Conservation (phyloP, 169 alveolate species). For the Eimeria sp. region DNA sequence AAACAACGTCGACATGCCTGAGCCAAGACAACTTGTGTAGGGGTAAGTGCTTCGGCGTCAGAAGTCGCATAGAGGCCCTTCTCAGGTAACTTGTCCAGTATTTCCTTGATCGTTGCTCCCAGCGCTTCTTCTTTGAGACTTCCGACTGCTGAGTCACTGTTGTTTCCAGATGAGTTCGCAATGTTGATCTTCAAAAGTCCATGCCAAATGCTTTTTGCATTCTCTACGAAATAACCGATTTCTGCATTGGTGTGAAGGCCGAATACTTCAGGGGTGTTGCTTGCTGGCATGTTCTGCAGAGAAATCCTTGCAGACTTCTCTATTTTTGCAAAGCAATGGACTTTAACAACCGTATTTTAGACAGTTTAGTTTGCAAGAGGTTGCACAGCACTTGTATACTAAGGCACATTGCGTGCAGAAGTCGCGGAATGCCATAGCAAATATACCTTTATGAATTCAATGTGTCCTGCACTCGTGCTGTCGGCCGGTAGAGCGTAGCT, state of each 20-base stretch:
- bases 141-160: constrained; percentile 10
- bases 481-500: constrained; percentile 90
- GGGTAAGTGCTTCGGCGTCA: constrained; percentile 92
- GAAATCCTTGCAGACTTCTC: neutral
- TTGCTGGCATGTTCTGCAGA: constrained; percentile 88
- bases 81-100: constrained; percentile 90
- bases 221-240: constrained; percentile 95
- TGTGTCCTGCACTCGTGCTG: constrained; percentile 88
- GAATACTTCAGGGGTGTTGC: constrained; percentile 93
- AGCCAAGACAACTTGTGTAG: constrained; percentile 95
- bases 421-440: neutral
- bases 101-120: constrained; percentile 83
- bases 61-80: constrained; percentile 89
- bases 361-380: neutral
- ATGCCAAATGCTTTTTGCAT: constrained; percentile 95
- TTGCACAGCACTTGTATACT: neutral
- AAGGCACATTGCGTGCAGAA: neutral
- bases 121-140: constrained; percentile 65
- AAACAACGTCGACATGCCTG: constrained; percentile 82
- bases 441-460: constrained; percentile 87
- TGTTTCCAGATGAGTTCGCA: constrained; percentile 24
- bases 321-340: neutral
- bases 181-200: constrained; percentile 88
- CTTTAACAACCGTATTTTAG: neutral
- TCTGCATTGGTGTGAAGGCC: constrained; percentile 98